These are phyloP conservation scores for Rostrohypoxylon terebratum DNA, from an alignment of 495 filamentous ascomycete genomes.

Conservation along the genomic window DNA sequence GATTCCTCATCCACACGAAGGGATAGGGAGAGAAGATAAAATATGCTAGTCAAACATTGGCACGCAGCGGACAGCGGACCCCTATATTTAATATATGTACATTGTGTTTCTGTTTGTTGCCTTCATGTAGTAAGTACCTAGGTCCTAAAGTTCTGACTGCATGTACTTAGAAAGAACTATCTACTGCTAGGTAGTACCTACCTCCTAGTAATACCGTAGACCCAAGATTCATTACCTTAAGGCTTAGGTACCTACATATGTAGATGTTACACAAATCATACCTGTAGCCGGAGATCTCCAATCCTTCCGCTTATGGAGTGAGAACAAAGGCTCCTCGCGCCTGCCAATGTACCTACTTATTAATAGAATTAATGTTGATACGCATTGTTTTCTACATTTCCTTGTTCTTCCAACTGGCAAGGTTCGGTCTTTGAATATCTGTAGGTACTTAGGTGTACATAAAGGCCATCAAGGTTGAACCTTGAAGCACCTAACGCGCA, in stretches of 20 bases:
- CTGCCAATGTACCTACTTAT: not conserved
- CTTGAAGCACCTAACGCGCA: not conserved
- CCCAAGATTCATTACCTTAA: too few species aligned
- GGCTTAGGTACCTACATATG: too few species aligned
- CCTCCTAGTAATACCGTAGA: too few species aligned
- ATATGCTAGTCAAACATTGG: not conserved
- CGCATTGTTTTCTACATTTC: not conserved
- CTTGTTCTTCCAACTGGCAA: not conserved
- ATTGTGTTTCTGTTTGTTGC: not conserved
- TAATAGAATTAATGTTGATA: not conserved
- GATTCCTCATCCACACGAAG: not conserved
- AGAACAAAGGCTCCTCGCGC: not conserved
- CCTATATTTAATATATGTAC: not conserved
- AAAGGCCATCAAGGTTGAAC: not conserved
- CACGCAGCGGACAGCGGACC: too few species aligned
- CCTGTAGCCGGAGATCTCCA: not conserved
- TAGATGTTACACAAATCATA: not conserved
- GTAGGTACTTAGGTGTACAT: slow-evolving; percentile 1
- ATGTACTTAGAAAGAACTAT: not conserved
- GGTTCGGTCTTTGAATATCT: too few species aligned
- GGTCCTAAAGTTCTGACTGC: not conserved
- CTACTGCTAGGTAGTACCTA: too few species aligned
- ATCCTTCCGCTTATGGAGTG: not conserved
- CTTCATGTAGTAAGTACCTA: not conserved
- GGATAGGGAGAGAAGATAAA: not conserved